A percentile compares a stretch with the other conserved stretches of the same genome.
phyloP scores from a whole-genome alignment of 2,329 filamentous ascomycete species.

The Colletotrichum sidae region DNA sequence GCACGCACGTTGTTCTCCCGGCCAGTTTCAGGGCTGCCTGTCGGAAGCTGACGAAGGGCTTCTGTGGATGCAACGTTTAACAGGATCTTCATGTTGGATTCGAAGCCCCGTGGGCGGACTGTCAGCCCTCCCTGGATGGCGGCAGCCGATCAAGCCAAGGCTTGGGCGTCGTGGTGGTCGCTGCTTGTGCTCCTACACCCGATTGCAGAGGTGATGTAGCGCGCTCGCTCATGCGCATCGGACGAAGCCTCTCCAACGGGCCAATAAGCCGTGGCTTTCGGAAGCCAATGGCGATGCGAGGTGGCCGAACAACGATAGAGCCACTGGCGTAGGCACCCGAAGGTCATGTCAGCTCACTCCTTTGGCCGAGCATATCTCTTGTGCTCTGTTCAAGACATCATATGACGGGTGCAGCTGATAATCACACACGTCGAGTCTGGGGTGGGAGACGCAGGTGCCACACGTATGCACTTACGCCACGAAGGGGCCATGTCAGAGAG shows the following conservation, averaged over 20 bases:
- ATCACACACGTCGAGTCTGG: slow-evolving; percentile 4
- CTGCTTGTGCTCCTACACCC: slow-evolving; percentile 17
- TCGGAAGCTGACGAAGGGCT: slow-evolving; percentile 28
- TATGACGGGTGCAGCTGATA: slow-evolving; percentile 27
- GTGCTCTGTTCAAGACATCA: slow-evolving; percentile 24
- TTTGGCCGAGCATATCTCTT: neutral
- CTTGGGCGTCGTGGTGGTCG: slow-evolving; percentile 1
- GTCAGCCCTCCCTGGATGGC: slow-evolving; percentile 14
- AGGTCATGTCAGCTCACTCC: slow-evolving; percentile 5
- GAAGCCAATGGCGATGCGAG: slow-evolving; percentile 16
- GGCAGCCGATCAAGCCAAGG: slow-evolving; percentile 12
- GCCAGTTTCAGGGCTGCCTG: slow-evolving; percentile 34
- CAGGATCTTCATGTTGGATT: slow-evolving; percentile 31
- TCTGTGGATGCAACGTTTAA: slow-evolving; percentile 38
- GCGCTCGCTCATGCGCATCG: slow-evolving; percentile 3
- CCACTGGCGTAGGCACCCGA: slow-evolving; percentile 22
- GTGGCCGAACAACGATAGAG: slow-evolving; percentile 6
- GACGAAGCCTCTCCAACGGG: slow-evolving; percentile 19
- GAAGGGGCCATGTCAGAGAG: neutral
- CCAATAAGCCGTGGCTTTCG: slow-evolving; percentile 7
- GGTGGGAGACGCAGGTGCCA: neutral
- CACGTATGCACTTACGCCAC: slow-evolving; percentile 8
- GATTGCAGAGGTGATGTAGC: slow-evolving; percentile 4
- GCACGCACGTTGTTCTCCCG: slow-evolving; percentile 31
- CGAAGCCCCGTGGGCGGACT: slow-evolving; percentile 23